Evolutionary conservation across 2,329 filamentous ascomycete genomes (phyloP).

Genomic region (Apiospora koreana): DNA sequence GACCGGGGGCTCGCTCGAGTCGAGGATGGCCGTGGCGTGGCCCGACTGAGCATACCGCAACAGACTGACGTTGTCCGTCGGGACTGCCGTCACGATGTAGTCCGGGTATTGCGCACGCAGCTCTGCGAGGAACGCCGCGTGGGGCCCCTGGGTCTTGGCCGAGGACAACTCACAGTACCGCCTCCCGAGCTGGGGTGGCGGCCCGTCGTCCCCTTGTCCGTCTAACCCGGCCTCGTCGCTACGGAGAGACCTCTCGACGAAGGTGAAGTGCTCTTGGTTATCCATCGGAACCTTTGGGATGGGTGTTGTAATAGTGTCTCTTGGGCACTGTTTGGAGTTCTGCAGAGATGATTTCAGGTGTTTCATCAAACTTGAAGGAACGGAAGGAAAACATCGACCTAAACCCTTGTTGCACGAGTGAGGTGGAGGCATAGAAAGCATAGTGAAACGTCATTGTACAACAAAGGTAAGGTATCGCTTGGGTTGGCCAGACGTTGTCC

Average conservation of each 20-base stretch:
- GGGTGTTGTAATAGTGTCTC: too few relatives aligned
- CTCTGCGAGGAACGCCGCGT: constrained; percentile 10
- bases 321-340: too few relatives aligned
- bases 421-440: too few relatives aligned
- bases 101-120: constrained; percentile 12
- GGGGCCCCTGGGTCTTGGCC: not conserved
- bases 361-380: too few relatives aligned
- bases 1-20: constrained; percentile 4
- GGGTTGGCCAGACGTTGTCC: too few relatives aligned
- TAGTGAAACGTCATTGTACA: too few relatives aligned
- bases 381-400: too few relatives aligned
- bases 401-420: too few relatives aligned
- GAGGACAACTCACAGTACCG: not conserved
- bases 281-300: too few relatives aligned
- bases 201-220: not conserved
- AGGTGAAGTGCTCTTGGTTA: not conserved
- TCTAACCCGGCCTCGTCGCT: not conserved
- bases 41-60: constrained; percentile 12
- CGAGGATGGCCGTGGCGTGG: constrained; percentile 3
- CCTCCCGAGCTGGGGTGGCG: not conserved
- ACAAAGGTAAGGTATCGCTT: too few relatives aligned
- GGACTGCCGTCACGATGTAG: constrained; percentile 6
- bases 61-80: constrained; percentile 10
- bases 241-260: not conserved
- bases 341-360: too few relatives aligned